These are phyloP conservation scores for Saitozyma sp. DNA, from an alignment of 768 basidiomycete species.

Conservation along the genomic window DNA sequence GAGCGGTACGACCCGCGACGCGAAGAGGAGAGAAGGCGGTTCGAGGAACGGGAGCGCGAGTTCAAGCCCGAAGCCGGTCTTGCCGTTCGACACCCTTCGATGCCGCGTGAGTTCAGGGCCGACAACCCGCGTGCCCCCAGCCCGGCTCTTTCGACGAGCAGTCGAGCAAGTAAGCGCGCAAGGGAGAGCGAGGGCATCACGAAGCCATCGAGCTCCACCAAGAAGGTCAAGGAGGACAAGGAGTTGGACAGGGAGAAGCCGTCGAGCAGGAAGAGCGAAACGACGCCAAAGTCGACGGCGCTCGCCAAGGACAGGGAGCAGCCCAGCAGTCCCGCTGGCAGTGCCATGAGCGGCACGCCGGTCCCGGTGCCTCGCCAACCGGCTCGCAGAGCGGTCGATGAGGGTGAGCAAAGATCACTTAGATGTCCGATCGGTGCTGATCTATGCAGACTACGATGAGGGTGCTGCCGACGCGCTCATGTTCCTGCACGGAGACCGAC, in stretches of 20 bases:
- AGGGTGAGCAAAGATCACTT: slow-evolving; percentile 52
- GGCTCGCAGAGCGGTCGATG: slow-evolving; percentile 66
- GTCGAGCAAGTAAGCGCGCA: slow-evolving; percentile 20
- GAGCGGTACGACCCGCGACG: slow-evolving; percentile 14
- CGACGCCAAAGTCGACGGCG: no score
- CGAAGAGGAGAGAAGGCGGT: slow-evolving; percentile 17
- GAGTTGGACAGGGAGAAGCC: slow-evolving; percentile 13
- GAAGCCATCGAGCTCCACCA: not conserved
- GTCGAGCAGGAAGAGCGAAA: not conserved
- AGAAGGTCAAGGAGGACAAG: slow-evolving; percentile 35
- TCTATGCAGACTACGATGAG: slow-evolving; percentile 76
- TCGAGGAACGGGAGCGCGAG: slow-evolving; percentile 16
- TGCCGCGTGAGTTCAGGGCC: slow-evolving; percentile 21
- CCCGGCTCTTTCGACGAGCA: slow-evolving; percentile 34
- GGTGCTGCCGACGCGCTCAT: slow-evolving; percentile 84
- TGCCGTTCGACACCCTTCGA: slow-evolving; percentile 22
- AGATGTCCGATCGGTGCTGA: slow-evolving; percentile 8
- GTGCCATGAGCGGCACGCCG: no score
- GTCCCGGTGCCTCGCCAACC: no score
- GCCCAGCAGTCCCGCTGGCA: no score
- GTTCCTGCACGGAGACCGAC: slow-evolving; percentile 60
- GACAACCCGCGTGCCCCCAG: slow-evolving; percentile 31
- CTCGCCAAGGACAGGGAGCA: no score
- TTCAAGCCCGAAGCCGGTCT: not conserved
- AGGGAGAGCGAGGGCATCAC: slow-evolving; percentile 9